Percentiles rank a stretch among this genome's conserved stretches.
Conservation (phyloP, 2,329 filamentous ascomycete genomes). For the Trichoderma breve region DNA sequence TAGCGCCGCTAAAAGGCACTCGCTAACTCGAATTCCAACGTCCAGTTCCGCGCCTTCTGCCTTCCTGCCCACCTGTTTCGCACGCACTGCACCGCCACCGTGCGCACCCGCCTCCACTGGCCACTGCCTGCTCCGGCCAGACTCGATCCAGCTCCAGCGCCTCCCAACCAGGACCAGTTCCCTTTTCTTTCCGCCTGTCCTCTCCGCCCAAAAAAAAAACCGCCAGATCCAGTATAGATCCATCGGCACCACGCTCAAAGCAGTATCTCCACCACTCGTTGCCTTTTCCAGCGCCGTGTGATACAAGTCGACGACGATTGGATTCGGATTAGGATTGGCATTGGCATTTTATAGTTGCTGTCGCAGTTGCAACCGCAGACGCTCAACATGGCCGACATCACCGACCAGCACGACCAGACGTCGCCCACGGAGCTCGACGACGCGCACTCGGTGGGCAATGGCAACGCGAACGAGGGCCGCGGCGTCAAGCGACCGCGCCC, state of each 20-base stretch:
- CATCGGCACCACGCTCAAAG: constrained; percentile 64
- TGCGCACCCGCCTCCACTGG: constrained; percentile 6
- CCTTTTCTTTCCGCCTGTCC: constrained; percentile 42
- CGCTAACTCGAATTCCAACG: constrained; percentile 27
- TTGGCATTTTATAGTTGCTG: constrained; percentile 20
- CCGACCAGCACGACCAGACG: constrained; percentile 73
- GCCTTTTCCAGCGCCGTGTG: constrained; percentile 43
- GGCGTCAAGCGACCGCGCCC: constrained; percentile 88
- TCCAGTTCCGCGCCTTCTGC: constrained; percentile 3
- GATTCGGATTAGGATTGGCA: constrained; percentile 23
- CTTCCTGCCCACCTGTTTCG: constrained; percentile 3
- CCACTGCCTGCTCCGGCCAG: constrained; percentile 28
- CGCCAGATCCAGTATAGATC: constrained; percentile 65
- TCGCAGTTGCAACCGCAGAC: constrained; percentile 19
- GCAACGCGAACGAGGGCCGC: constrained; percentile 67
- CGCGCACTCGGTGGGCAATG: constrained; percentile 69
- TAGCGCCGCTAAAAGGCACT: background rate
- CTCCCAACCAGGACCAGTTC: constrained; percentile 40
- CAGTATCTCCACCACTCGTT: constrained; percentile 61
- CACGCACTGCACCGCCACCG: constrained; percentile 11
- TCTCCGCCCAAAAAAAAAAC: constrained; percentile 21
- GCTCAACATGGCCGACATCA: constrained; percentile 69
- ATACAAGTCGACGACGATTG: constrained; percentile 24
- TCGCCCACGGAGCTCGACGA: constrained; percentile 74
- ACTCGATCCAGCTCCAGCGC: constrained; percentile 39